These are phyloP conservation scores for Ophiosphaerella narmari DNA, from an alignment of 2,329 filamentous ascomycete genomes.

Conservation along the genomic window DNA sequence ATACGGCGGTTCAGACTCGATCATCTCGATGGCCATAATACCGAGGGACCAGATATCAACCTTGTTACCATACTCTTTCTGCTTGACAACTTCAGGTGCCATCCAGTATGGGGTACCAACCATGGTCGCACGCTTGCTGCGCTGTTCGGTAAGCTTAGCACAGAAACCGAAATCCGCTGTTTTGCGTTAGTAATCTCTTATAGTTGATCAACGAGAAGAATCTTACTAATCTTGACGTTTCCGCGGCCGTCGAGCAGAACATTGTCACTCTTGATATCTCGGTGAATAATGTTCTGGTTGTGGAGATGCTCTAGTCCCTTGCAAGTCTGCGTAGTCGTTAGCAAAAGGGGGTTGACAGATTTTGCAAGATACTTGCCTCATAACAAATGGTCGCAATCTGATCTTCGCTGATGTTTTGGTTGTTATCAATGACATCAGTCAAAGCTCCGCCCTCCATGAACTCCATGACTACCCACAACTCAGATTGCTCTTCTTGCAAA, in stretches of 20 bases:
- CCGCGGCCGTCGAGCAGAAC: constrained; percentile 91
- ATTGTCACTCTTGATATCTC: constrained; percentile 99
- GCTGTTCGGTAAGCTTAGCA: constrained; percentile 95
- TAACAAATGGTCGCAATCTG: constrained; percentile 97
- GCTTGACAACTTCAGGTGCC: constrained; percentile 98
- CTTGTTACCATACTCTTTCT: constrained; percentile 98
- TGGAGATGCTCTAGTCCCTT: constrained; percentile 93
- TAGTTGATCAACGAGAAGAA: background rate
- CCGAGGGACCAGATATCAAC: constrained; percentile 99
- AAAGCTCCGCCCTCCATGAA: constrained; percentile 98
- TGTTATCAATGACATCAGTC: constrained; percentile 99
- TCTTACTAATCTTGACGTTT: constrained; percentile 96
- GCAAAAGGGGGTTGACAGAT: constrained; percentile 12
- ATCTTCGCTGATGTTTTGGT: constrained; percentile 88
- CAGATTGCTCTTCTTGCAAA: constrained; percentile 88
- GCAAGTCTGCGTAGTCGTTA: constrained; percentile 71
- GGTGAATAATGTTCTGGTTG: constrained; percentile 94
- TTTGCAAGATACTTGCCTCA: constrained; percentile 68
- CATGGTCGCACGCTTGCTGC: constrained; percentile 98
- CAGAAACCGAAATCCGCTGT: constrained; percentile 99
- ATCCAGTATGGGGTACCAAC: constrained; percentile 99
- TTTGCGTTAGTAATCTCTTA: constrained; percentile 6
- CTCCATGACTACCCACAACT: constrained; percentile 99
- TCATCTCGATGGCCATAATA: constrained; percentile 99
- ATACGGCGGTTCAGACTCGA: constrained; percentile 96